A percentile compares a stretch with the other conserved stretches of the same genome.
Evolutionary conservation across 108 stramenopile species (phyloP).

Genomic region (Fistulifera solaris): DNA sequence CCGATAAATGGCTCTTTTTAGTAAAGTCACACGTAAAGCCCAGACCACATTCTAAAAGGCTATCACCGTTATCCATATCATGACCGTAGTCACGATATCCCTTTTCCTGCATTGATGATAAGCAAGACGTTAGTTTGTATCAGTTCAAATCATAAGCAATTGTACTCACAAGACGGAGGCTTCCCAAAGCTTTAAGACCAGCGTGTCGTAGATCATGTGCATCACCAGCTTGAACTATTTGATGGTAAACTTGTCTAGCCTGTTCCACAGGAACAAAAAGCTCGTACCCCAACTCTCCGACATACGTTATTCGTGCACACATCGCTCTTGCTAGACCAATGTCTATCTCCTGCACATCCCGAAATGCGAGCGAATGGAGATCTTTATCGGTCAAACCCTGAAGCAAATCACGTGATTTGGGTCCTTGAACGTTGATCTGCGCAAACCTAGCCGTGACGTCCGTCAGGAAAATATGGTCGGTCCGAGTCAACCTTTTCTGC

Average conservation of each 20-base stretch:
- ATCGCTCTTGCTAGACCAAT: slow-evolving; percentile 39
- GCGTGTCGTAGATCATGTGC: slow-evolving; percentile 32
- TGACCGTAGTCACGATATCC: slow-evolving; percentile 81
- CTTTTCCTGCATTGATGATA: slow-evolving; percentile 34
- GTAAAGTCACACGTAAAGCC: slow-evolving; percentile 64
- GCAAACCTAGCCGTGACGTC: slow-evolving; percentile 56
- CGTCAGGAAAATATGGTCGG: slow-evolving; percentile 22
- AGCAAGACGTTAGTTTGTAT: not conserved
- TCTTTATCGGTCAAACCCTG: slow-evolving; percentile 36
- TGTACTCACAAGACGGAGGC: slow-evolving; percentile 35
- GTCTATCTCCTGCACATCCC: slow-evolving; percentile 36
- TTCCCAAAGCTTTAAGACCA: slow-evolving; percentile 59
- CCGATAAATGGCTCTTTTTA: slow-evolving; percentile 57
- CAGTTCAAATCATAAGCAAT: not conserved
- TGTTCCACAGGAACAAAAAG: slow-evolving; percentile 57
- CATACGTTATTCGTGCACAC: slow-evolving; percentile 61
- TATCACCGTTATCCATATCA: slow-evolving; percentile 77
- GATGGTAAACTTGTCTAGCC: slow-evolving; percentile 53
- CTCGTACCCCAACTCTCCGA: slow-evolving; percentile 77
- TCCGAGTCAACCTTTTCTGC: slow-evolving; percentile 22
- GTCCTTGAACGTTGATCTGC: slow-evolving; percentile 70
- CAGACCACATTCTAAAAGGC: slow-evolving; percentile 50
- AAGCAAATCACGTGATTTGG: slow-evolving; percentile 41
- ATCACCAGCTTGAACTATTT: slow-evolving; percentile 27
- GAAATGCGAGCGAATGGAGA: slow-evolving; percentile 41